Evolutionary conservation across 1,139 yeast species (phyloP), one percentile per base, ranked within the genome.

Genomic region (Groenewaldozyma sp.): DNA sequence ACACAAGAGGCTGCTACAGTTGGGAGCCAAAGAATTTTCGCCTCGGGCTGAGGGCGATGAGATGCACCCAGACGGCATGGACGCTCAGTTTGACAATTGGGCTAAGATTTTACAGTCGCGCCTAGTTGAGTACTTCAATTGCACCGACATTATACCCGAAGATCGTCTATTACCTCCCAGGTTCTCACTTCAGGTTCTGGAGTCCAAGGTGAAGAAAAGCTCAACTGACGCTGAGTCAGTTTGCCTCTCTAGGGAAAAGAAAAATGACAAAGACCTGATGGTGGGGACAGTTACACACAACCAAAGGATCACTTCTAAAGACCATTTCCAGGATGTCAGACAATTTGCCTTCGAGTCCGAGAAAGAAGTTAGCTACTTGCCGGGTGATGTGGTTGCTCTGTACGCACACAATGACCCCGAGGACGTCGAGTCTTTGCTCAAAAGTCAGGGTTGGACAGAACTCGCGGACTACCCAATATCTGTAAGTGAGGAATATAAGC

Each of bases 291-390:
- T 83, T 10, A 41, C 50, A 0, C 39, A 47, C 2, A 84, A 84
- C 53, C 49, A 59, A 1, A 62, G 95, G 42, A 63, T 88, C 11
- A 88, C 96, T 0, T 59, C 74, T 0, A 44, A 50, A 0, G 79
- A 75, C 41, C 97, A 93, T 63, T 87, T 84, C 60, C 97, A 91
- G 59, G 98, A 93, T 55, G 94, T 91, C 1, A 69, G 95, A 31
- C 77, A 74, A 43, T 58, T 88, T 13, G 58, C 62, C 0, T 63
- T 87, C n/a, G 53, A 62, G 3, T 51, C 52, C 9, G 35, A 51
- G 36, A 20, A 39, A 11, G 44, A 31, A 2, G 45, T 71, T 3
- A 42, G 53, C 0, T 83, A 74, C 52, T 46, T 54, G 2, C 88
- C 95, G 0, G 98, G 97, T 3, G 97, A 91, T 52, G 77, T 93